A percentile compares a stretch with the other conserved stretches of the same genome.
Evolutionary conservation across 2,329 filamentous ascomycete species (phyloP).

Genomic region (Phaeosphaeria sp.): DNA sequence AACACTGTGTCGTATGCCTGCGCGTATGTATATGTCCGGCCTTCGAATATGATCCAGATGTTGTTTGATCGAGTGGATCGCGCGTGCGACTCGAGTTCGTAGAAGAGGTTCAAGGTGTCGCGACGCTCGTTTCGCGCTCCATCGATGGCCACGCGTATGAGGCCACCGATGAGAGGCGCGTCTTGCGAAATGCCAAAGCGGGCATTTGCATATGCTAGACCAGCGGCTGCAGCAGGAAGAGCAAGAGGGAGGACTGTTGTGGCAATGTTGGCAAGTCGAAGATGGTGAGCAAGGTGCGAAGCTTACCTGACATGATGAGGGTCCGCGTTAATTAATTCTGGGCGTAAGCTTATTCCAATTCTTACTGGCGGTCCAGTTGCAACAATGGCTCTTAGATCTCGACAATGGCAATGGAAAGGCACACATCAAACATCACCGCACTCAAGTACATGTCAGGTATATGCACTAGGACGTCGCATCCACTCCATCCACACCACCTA

Average conservation of each 20-base stretch:
- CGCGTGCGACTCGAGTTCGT: slow-evolving; percentile 42
- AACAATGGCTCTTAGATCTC: background rate
- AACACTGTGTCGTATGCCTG: slow-evolving; percentile 43
- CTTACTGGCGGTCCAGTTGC: background rate
- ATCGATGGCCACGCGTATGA: slow-evolving; percentile 56
- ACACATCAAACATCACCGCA: background rate
- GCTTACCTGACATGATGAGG: slow-evolving; percentile 16
- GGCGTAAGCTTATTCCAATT: background rate
- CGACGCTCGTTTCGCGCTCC: slow-evolving; percentile 58
- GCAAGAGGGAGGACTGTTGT: slow-evolving; percentile 34
- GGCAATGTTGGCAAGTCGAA: background rate
- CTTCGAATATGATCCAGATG: slow-evolving; percentile 43
- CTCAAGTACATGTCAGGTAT: background rate
- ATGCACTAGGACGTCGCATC: background rate
- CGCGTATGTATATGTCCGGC: slow-evolving; percentile 42
- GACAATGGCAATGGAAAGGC: background rate
- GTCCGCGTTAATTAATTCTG: background rate
- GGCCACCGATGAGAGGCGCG: slow-evolving; percentile 62
- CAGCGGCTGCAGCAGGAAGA: slow-evolving; percentile 45
- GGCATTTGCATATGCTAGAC: slow-evolving; percentile 69
- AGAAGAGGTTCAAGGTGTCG: slow-evolving; percentile 66
- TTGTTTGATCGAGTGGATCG: slow-evolving; percentile 33
- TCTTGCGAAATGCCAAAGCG: slow-evolving; percentile 72
- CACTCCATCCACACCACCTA: background rate
- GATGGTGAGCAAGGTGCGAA: background rate